Conservation (phyloP, 768 basidiomycete genomes). For the Kwoniella shandongensis region DNA sequence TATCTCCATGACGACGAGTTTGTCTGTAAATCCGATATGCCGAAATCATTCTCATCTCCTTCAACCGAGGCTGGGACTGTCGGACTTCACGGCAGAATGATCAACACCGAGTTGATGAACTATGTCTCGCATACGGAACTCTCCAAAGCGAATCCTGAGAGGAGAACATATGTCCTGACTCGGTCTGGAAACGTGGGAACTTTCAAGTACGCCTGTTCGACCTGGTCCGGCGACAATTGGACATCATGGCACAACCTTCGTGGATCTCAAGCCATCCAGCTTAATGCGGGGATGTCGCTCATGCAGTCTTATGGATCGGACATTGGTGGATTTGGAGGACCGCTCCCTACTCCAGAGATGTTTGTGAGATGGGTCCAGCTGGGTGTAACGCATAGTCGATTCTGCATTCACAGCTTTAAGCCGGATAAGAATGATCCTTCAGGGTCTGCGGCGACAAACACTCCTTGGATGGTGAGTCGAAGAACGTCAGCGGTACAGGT, state of each 20-base stretch:
- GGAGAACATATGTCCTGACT: slow-evolving; percentile 49
- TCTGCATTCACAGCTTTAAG: slow-evolving; percentile 53
- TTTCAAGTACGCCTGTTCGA: slow-evolving; percentile 46
- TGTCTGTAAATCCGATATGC: slow-evolving; percentile 26
- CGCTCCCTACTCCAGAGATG: slow-evolving; percentile 46
- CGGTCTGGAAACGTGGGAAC: slow-evolving; percentile 51
- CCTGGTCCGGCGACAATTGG: slow-evolving; percentile 52
- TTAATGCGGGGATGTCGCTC: slow-evolving; percentile 48
- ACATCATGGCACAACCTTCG: slow-evolving; percentile 50
- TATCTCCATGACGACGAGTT: slow-evolving; percentile 45
- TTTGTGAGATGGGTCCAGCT: slow-evolving; percentile 52
- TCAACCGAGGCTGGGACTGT: slow-evolving; percentile 28
- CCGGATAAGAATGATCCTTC: slow-evolving; percentile 43
- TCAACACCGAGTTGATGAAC: slow-evolving; percentile 45
- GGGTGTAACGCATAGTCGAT: slow-evolving; percentile 46
- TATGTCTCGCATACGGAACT: slow-evolving; percentile 41
- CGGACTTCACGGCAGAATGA: slow-evolving; percentile 47
- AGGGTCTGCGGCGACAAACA: slow-evolving; percentile 44
- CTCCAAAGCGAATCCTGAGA: slow-evolving; percentile 29
- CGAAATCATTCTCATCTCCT: slow-evolving; percentile 20
- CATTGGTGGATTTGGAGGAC: slow-evolving; percentile 52
- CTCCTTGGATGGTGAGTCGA: slow-evolving; percentile 49
- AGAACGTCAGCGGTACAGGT: background rate
- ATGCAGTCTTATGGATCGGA: slow-evolving; percentile 50
- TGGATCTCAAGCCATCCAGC: slow-evolving; percentile 47